Evolutionary conservation across 352 stramenopile genomes (phyloP), one percentile per base, ranked within the genome.

Genomic region (Pythium scleroteichum): DNA sequence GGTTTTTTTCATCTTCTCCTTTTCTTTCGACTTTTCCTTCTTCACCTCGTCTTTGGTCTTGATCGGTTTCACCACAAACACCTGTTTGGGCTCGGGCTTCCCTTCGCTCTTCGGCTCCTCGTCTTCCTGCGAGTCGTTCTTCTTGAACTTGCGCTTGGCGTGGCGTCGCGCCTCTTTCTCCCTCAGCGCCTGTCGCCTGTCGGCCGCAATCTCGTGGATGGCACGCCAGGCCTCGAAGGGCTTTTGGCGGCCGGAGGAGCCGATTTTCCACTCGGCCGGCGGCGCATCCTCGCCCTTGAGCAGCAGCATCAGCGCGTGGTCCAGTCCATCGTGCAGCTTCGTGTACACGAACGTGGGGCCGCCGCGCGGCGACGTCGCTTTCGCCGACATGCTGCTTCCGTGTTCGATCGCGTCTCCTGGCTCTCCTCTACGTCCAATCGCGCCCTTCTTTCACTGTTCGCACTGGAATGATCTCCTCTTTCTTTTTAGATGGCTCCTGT

Each of bases 261-360:
- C 27, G 17, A 72, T 17, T 17, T 19, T n/a, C 35, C 70, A 29
- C 8, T 53, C 33, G 12, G 53, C 9, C 0, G 76, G 70, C 38
- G 80, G 53, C 24, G 61, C 53, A 16, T 68, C 48, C 23, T 58
- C 26, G 14, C 33, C 40, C 33, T 14, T 38, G 19, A 76, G 39
- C 45, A 75, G 67, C 27, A 68, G 65, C 55, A 71, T 29, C 27
- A 85, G 66, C 59, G 54, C 70, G 50, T 87, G 78, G 56, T 90
- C 80, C 72, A 90, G 57, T 9, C 68, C 66, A 41, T 77, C 29
- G 54, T 80, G 66, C 52, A 88, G 56, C 41, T 70, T 75, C 20
- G 44, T 58, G 56, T 82, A 88, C 29, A 35, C 29, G 29, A 10
- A 35, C 10, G 29, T 35, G 8, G 55, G 51, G 40, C 50, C 49